Evolutionary conservation across 108 stramenopile genomes (phyloP).

Genomic region (Pseudonitzschia delicatissima): DNA sequence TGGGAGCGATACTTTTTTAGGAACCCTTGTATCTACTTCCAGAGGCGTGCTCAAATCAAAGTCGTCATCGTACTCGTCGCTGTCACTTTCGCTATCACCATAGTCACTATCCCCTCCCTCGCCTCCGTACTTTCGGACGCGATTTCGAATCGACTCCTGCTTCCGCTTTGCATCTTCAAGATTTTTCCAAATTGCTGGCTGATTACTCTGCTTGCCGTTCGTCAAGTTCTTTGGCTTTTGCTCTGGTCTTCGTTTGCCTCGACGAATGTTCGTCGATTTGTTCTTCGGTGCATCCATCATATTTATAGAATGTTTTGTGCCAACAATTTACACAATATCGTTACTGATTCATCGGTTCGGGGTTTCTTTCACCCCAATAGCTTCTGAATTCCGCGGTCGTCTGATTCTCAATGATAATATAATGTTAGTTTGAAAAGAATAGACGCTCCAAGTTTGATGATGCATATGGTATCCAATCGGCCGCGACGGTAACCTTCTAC

Average conservation of each 20-base stretch:
- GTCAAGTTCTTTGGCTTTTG: not conserved
- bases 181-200: conserved; percentile 1
- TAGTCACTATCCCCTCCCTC: conserved; percentile 11
- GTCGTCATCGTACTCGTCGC: conserved; percentile 11
- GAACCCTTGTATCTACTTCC: not conserved
- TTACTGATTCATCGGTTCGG: no score
- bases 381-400: no score
- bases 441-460: no score
- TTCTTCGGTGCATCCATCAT: no score
- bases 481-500: no score
- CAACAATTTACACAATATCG: no score
- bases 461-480: no score
- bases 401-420: no score
- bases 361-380: no score
- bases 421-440: no score
- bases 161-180: not conserved
- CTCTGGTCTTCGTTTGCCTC: not conserved
- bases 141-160: conserved; percentile 13
- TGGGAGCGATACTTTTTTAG: not conserved
- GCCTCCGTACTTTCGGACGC: conserved; percentile 10
- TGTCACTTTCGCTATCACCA: conserved; percentile 3
- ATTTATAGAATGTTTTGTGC: no score
- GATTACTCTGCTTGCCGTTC: not conserved
- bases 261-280: no score
- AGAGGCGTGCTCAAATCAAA: not conserved